Evolutionary conservation across 2,329 filamentous ascomycete genomes (phyloP).

Genomic region (Exserohilum turcica): DNA sequence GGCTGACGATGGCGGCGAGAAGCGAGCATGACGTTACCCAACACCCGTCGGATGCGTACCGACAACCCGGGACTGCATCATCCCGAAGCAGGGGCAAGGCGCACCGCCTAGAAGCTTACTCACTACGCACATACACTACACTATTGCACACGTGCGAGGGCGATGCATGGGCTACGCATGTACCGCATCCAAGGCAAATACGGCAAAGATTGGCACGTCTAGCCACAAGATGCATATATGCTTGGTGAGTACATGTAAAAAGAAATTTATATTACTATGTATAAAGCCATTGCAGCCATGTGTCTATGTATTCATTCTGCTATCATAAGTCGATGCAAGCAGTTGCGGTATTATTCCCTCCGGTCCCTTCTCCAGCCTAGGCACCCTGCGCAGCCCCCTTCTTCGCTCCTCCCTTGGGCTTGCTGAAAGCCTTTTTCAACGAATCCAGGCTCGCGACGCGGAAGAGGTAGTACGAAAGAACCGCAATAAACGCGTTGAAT

Average conservation of each 20-base stretch:
- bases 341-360: conserved; percentile 18
- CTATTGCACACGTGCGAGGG: no score
- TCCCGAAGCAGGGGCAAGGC: not conserved
- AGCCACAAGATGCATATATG: not conserved
- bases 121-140: no score
- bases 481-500: conserved; percentile 66
- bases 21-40: no score
- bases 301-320: not conserved
- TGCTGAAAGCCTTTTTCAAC: conserved; percentile 19
- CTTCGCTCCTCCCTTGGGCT: conserved; percentile 26
- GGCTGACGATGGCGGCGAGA: no score
- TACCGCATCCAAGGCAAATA: not conserved
- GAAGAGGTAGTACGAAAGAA: conserved; percentile 62
- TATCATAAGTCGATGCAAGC: not conserved
- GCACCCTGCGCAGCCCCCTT: conserved; percentile 23
- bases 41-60: not conserved
- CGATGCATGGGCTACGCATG: not conserved
- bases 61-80: not conserved
- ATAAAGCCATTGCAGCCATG: not conserved
- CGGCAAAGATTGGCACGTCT: not conserved
- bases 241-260: not conserved
- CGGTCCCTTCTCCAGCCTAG: conserved; percentile 24
- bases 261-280: no score
- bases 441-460: conserved; percentile 35
- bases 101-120: not conserved